These are phyloP conservation scores for Chlorella sp. DNA, from an alignment of 139 green algal genomes.

Conservation along the genomic window DNA sequence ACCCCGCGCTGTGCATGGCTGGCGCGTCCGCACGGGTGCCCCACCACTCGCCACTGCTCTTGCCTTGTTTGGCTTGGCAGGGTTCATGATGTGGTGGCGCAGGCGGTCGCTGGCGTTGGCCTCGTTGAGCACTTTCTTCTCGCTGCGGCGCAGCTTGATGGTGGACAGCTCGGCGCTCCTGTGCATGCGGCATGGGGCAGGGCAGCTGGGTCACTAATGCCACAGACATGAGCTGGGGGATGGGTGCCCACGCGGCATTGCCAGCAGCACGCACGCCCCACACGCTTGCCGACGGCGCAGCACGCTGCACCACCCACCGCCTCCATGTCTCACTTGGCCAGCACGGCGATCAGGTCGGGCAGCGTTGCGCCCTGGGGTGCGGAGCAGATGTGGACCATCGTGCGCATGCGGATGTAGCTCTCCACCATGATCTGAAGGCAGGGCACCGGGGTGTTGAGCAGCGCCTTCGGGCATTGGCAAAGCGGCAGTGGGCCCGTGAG, in stretches of 20 bases:
- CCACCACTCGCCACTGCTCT: too few species aligned
- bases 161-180: slow-evolving; percentile 58
- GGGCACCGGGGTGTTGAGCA: too few species aligned
- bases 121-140: slow-evolving; percentile 38
- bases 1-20: too few species aligned
- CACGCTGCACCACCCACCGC: slow-evolving; percentile 21
- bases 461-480: too few species aligned
- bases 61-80: slow-evolving; percentile 52
- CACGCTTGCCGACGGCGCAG: background rate
- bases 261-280: background rate
- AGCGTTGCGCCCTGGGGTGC: slow-evolving; percentile 40
- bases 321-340: slow-evolving; percentile 50
- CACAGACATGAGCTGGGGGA: too few species aligned
- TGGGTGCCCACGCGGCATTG: too few species aligned
- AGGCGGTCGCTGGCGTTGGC: background rate
- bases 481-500: too few species aligned
- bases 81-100: slow-evolving; percentile 60
- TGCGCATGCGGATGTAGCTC: slow-evolving; percentile 74
- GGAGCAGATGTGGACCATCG: slow-evolving; percentile 67
- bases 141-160: slow-evolving; percentile 35
- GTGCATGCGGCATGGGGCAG: background rate
- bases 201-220: too few species aligned
- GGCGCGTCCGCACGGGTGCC: too few species aligned
- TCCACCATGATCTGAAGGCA: slow-evolving; percentile 71
- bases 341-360: slow-evolving; percentile 60